A percentile compares a stretch with the other conserved stretches of the same genome.
Conservation (phyloP, 1,284 basidiomycete genomes). For the Sanguinoderma infundibulare region DNA sequence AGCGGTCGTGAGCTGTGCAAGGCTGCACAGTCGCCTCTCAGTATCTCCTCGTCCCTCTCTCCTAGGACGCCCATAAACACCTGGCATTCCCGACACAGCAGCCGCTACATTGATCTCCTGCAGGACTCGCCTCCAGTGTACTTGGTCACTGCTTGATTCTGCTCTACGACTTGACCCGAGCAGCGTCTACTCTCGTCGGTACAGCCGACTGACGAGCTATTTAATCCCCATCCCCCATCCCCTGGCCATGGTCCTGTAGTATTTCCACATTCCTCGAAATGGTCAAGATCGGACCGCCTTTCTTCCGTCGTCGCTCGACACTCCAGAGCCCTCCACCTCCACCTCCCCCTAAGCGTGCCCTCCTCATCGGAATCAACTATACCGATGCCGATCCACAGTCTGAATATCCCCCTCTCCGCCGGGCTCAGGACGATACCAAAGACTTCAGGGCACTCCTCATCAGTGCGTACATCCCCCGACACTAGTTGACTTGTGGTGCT, state of each 20-base stretch:
- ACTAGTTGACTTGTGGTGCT: not conserved
- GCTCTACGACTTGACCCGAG: not conserved
- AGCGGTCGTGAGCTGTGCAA: too few species aligned
- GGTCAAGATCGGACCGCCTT: constrained; percentile 10
- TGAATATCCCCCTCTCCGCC: not conserved
- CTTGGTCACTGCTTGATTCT: not conserved
- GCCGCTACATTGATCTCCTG: too few species aligned
- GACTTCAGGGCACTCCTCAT: constrained; percentile 13
- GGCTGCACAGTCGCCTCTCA: too few species aligned
- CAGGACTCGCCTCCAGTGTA: not conserved
- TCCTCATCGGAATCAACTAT: constrained; percentile 18
- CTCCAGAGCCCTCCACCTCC: not conserved
- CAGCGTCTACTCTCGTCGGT: not conserved
- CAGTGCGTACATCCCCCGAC: not conserved
- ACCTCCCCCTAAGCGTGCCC: constrained; percentile 7
- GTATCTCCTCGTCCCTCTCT: not conserved
- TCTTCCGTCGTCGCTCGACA: constrained; percentile 3
- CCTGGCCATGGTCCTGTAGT: not conserved
- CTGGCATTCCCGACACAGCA: not conserved
- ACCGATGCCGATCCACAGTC: not conserved
- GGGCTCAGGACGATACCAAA: constrained; percentile 8
- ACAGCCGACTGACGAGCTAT: not conserved
- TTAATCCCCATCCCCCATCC: not conserved
- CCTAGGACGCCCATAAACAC: not conserved
- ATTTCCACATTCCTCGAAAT: not conserved